Evolutionary conservation across 1,284 basidiomycete species (phyloP), one percentile per base, ranked within the genome.

Genomic region (Puccinia novopanici): DNA sequence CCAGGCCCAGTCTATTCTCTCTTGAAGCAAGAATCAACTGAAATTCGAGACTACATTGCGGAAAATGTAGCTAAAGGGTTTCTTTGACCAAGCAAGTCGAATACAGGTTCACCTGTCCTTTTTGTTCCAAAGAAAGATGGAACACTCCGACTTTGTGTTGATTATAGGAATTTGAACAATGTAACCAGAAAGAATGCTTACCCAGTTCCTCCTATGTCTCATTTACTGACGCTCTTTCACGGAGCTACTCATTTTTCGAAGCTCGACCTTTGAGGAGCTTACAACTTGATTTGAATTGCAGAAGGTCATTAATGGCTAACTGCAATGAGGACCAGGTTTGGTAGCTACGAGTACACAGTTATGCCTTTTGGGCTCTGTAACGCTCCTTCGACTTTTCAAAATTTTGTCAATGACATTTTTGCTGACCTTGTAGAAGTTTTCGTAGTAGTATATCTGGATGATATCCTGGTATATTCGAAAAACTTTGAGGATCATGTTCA

Each of bases 241-340:
- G 48, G 17, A 27, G 17, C 0, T 48, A 68, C 19, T 68, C 2
- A 3, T 68, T 68, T 24, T 48, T 19, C 5, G 8, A 13, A 13
- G 34, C 40, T 68, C 8, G 65, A 68, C 19, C 40, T 68, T 17
- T 48, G 13, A 42, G 65, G 6, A n/a, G 5, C 19, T 17, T 24
- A 10, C 22, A 24, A 68, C 59, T 37, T 34, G 27, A 48, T 68
- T 19, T 0, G 42, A 37, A 48, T 68, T 24, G 22, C 40, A 1
- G 22, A 68, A 68, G 40, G 65, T 40, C 42, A 68, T 27, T 42
- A 68, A 68, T 48, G 27, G 22, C 10, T 22, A 24, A 68, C 42
- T 22, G 65, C 65, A 10, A 48, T 68, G n/a, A n/a, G 17, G 1
- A 68, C 65, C 42, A 42, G 42, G 13, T 15, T 48, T 24, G 65